phyloP scores from a whole-genome alignment of 176 grass and related monocot species.

The Ampelocalamus luodianensis region DNA sequence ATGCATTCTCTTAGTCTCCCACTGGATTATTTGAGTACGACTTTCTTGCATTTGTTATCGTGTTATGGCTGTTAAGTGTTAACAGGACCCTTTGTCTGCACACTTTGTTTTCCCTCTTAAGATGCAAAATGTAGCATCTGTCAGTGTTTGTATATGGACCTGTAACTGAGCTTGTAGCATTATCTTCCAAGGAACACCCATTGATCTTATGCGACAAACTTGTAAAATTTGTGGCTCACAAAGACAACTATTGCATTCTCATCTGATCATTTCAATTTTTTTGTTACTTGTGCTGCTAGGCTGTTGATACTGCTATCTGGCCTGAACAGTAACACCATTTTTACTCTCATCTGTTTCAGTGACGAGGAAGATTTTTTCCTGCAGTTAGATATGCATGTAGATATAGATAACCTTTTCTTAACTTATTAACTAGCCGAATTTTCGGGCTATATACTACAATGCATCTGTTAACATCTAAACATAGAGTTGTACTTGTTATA shows the following conservation, averaged over 20 bases:
- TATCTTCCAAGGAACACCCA: conserved; percentile 25
- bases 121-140: conserved; percentile 5
- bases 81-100: not conserved
- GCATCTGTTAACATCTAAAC: no score
- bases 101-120: not conserved
- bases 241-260: not conserved
- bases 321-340: not conserved
- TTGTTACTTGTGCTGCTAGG: not conserved
- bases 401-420: not conserved
- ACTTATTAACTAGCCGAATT: not conserved
- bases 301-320: not conserved
- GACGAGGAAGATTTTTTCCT: not conserved
- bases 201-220: conserved; percentile 26
- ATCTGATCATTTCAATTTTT: not conserved
- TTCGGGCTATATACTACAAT: no score
- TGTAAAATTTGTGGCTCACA: not conserved
- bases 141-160: not conserved
- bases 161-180: conserved; percentile 12
- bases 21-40: not conserved
- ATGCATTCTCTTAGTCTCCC: not conserved
- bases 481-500: no score
- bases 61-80: not conserved
- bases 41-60: conserved; percentile 7
- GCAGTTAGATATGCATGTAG: not conserved
- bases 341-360: not conserved